Conservation (phyloP, 257 asterid genomes). For the Fraxinus anomala region DNA sequence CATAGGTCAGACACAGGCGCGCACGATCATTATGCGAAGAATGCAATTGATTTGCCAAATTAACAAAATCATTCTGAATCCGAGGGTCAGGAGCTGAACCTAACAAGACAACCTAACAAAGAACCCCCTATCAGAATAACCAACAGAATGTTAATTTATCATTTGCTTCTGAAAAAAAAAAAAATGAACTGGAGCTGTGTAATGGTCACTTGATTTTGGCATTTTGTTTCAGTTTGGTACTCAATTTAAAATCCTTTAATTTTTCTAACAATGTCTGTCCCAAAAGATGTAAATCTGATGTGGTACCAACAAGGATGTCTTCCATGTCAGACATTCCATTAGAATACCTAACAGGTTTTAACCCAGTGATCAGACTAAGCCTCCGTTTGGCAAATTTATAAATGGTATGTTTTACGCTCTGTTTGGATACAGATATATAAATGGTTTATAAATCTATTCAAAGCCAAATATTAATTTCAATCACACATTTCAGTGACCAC, state of each 20-base stretch:
- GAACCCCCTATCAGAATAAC: constrained; percentile 31
- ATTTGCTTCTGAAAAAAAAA: constrained; percentile 7
- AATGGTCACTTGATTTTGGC: constrained; percentile 1
- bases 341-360: no score
- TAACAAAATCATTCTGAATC: constrained; percentile 83
- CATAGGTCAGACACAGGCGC: constrained; percentile 83
- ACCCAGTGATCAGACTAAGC: no score
- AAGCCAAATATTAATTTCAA: no score
- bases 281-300: no score
- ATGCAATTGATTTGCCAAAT: constrained; percentile 85
- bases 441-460: no score
- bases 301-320: no score
- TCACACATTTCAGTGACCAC: not conserved
- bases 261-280: no score
- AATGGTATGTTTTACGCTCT: not conserved
- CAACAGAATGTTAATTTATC: constrained; percentile 3
- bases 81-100: constrained; percentile 99
- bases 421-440: no score
- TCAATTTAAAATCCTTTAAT: not conserved
- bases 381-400: no score
- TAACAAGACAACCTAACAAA: constrained; percentile 78
- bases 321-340: no score
- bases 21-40: constrained; percentile 73
- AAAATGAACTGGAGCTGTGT: not conserved
- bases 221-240: constrained; percentile 3